Percentiles rank a stretch among this genome's conserved stretches.
Conservation (phyloP, 2,329 filamentous ascomycete species). For the Scedosporium dehoogii region DNA sequence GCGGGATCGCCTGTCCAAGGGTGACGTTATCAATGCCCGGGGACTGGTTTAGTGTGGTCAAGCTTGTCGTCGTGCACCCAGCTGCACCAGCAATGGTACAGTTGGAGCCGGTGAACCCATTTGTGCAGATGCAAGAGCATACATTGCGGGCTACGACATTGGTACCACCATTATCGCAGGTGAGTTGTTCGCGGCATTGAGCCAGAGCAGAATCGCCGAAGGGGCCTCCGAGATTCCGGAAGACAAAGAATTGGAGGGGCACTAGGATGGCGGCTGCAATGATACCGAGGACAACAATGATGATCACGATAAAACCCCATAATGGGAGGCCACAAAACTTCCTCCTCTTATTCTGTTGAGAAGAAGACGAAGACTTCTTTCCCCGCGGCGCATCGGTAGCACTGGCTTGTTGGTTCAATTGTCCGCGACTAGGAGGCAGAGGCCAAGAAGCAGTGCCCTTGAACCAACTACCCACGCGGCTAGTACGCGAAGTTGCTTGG, state of each 20-base stretch:
- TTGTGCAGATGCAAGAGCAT: conserved; percentile 82
- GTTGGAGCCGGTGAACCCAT: conserved; percentile 63
- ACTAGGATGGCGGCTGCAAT: conserved; percentile 75
- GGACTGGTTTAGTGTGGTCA: conserved; percentile 27
- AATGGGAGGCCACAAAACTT: conserved; percentile 74
- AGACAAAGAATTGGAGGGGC: conserved; percentile 57
- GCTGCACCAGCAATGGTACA: conserved; percentile 36
- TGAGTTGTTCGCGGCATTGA: conserved; percentile 50
- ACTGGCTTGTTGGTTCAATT: conserved; percentile 8
- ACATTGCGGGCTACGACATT: conserved; percentile 56
- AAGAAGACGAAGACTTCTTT: background rate
- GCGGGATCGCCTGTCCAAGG: conserved; percentile 68
- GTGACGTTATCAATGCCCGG: conserved; percentile 55
- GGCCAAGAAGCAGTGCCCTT: conserved; percentile 37
- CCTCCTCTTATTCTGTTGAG: conserved; percentile 19
- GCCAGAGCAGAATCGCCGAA: conserved; percentile 26
- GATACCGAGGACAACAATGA: conserved; percentile 58
- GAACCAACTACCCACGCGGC: conserved; percentile 33
- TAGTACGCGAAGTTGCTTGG: conserved; percentile 34
- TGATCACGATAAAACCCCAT: conserved; percentile 62
- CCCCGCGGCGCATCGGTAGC: conserved; percentile 9
- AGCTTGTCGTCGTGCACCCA: conserved; percentile 43
- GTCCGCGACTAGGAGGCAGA: conserved; percentile 21
- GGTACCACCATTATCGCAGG: conserved; percentile 72
- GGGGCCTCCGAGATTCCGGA: conserved; percentile 27